Evolutionary conservation across 2,329 filamentous ascomycete genomes (phyloP), one percentile per base, ranked within the genome.

Genomic region (Exophiala oligosperma): DNA sequence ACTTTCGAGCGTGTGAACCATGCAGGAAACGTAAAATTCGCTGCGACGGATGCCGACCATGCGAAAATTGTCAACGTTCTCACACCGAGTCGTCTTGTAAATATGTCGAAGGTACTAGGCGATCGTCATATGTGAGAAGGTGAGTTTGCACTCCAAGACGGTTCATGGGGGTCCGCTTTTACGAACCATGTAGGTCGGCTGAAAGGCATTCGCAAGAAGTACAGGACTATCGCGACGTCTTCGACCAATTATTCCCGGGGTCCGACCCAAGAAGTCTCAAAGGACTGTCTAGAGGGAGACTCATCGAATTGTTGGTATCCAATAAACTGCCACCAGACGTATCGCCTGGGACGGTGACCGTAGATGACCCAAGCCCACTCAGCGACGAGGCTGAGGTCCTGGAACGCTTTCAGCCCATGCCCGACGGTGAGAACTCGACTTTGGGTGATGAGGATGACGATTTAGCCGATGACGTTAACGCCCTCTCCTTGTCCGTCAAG

Each of bases 391-490:
- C 80, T 47, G 79, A 81, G 6, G 82, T 79, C 55, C 73, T 84
- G 4, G 81, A 84, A 63, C 77, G 79, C 46, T 78, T 92, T 12
- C 89, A 92, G 69, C 86, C 88, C 66, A 86, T 91, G 66, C 88
- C 89, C 0, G 88, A 91, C 60, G 88, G 91, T 68, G 84, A 83
- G 64, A 79, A 76, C 40, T 57, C 64, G 24, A 40, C 40, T 8
- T 57, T 64, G 24, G 51, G 52, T 7, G 83, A 86, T 56, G 74
- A 81, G 4, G 79, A 86, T 52, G 82, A 83, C 14, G 79, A 77
- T 6, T 83, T 90, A 65, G 85, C 86, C 0, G 88, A 90, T 70
- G 86, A 89, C 68, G 85, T 89, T 44, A 89, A 89, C 69, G 86
- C 85, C 0, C 76, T 90, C 2, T 89, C 86, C 4, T 74, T 81